A percentile compares a stretch with the other conserved stretches of the same genome.
Evolutionary conservation across 257 asterid genomes (phyloP).

Genomic region (Solanum appendiculatum): DNA sequence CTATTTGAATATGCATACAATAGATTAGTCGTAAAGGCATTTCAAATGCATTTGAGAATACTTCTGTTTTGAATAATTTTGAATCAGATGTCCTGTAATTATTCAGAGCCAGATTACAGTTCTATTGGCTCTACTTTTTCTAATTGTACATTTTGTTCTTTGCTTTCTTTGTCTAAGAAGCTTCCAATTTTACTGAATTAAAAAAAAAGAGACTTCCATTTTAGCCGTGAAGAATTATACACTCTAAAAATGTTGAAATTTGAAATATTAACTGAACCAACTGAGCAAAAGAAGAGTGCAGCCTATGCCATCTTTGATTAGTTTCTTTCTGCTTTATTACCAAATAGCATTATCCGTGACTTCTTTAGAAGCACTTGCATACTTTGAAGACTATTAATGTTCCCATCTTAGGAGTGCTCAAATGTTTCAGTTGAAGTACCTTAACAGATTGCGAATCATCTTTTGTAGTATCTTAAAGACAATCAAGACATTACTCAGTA

Average conservation of each 20-base stretch:
- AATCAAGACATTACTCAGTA: not conserved
- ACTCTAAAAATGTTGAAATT: not conserved
- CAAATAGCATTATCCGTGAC: not conserved
- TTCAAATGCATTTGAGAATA: not conserved
- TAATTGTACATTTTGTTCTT: not conserved
- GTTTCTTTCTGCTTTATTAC: not conserved
- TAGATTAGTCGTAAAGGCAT: not conserved
- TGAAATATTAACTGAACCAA: not conserved
- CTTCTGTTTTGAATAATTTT: not conserved
- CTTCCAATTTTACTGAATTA: not conserved
- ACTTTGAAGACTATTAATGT: not conserved
- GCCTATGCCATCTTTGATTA: not conserved
- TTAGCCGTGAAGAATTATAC: not conserved
- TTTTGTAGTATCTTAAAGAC: not conserved
- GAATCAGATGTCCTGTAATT: not conserved
- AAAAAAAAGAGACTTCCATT: not conserved
- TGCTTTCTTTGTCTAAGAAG: not conserved
- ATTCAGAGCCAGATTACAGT: not conserved
- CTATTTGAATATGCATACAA: not conserved
- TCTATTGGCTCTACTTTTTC: not conserved
- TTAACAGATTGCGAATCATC: not conserved
- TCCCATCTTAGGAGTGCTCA: not conserved
- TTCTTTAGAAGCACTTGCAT: not conserved
- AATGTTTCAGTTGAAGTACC: not conserved
- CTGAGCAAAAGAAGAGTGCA: not conserved